Conservation (phyloP, 2,329 filamentous ascomycete species). For the Trichophyton verrucosum region DNA sequence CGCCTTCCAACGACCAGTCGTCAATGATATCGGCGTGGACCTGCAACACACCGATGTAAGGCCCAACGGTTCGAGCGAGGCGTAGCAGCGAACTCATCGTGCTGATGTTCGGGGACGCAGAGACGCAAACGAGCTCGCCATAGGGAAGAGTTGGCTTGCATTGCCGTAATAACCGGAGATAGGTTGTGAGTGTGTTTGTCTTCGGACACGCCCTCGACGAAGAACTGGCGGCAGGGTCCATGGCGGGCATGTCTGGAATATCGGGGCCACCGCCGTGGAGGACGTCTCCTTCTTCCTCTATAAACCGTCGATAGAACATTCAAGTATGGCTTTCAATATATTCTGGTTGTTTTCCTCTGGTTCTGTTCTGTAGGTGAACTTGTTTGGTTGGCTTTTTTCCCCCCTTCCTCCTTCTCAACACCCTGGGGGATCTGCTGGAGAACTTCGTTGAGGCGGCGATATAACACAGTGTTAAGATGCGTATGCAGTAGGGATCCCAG, state of each 20-base stretch:
- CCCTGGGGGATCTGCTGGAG: neutral
- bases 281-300: conserved; percentile 1
- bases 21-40: conserved; percentile 51
- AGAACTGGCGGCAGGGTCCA: neutral
- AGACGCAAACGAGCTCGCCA: conserved; percentile 30
- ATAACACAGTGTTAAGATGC: neutral
- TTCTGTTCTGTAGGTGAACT: neutral
- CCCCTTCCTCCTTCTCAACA: neutral
- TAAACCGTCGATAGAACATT: conserved; percentile 1
- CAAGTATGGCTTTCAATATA: neutral
- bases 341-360: neutral
- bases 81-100: conserved; percentile 44
- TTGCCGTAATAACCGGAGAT: conserved; percentile 24
- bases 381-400: neutral
- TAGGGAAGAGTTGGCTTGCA: conserved; percentile 28
- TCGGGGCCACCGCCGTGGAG: neutral
- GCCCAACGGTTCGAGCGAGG: conserved; percentile 47
- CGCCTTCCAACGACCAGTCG: conserved; percentile 47
- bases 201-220: neutral
- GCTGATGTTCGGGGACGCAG: conserved; percentile 46
- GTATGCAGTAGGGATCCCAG: neutral
- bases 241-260: neutral
- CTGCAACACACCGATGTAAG: conserved; percentile 49
- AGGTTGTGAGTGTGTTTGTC: conserved; percentile 25
- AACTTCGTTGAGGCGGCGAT: neutral